phyloP scores from a whole-genome alignment of 345 rosid genomes.

The Euphorbia lathyris region DNA sequence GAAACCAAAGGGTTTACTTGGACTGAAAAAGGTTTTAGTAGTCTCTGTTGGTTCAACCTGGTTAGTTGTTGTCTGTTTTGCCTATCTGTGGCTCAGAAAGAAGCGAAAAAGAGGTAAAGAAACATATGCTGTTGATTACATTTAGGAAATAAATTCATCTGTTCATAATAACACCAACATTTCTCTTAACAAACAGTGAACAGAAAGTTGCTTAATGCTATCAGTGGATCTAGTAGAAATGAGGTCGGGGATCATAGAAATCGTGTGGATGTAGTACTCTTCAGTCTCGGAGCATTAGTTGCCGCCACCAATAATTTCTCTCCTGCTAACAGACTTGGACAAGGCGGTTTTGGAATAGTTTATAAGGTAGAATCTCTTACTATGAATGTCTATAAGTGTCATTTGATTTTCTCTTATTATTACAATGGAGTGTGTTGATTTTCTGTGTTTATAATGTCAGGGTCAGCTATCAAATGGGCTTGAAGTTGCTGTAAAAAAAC shows the following conservation, averaged over 20 bases:
- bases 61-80: not conserved
- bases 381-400: not conserved
- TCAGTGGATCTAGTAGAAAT: not conserved
- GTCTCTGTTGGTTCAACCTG: not conserved
- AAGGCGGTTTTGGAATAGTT: slow-evolving; percentile 2
- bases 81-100: not conserved
- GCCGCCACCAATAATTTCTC: not conserved
- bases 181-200: not conserved
- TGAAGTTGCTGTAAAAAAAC: slow-evolving; percentile 16
- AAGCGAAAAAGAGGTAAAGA: not conserved
- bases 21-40: not conserved
- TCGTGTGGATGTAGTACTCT: not conserved
- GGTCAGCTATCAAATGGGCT: slow-evolving; percentile 8
- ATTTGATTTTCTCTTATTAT: too few relatives aligned
- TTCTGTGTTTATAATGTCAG: too few relatives aligned
- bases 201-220: not conserved
- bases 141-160: not conserved
- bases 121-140: not conserved
- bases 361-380: not conserved
- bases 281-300: not conserved
- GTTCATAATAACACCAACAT: not conserved
- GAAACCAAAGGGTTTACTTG: not conserved
- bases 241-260: not conserved
- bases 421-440: too few relatives aligned
- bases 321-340: not conserved